Conservation (phyloP, 2,329 filamentous ascomycete genomes). For the Nemania abortiva region DNA sequence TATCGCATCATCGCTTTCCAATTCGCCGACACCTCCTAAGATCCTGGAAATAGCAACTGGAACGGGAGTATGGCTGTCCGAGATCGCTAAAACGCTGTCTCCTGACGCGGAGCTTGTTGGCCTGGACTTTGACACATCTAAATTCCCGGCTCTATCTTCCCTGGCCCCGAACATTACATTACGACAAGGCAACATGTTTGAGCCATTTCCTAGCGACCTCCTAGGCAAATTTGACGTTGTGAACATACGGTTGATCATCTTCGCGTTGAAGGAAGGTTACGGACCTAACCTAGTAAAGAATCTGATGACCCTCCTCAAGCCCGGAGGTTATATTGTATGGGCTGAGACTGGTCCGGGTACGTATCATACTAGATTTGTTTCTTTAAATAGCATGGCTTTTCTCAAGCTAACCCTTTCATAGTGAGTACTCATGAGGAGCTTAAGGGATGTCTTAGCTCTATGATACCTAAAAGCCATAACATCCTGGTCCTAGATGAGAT, state of each 20-base stretch:
- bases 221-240: constrained; percentile 40
- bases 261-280: constrained; percentile 31
- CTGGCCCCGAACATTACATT: constrained; percentile 30
- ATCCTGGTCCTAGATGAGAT: background rate
- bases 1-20: constrained; percentile 21
- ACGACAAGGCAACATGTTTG: constrained; percentile 33
- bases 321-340: constrained; percentile 35
- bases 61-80: constrained; percentile 29
- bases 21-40: constrained; percentile 24
- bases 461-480: background rate
- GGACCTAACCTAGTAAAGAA: constrained; percentile 29
- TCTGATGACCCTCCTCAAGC: constrained; percentile 38
- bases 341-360: constrained; percentile 35
- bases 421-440: constrained; percentile 3
- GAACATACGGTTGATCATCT: constrained; percentile 36
- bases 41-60: constrained; percentile 36
- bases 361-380: background rate
- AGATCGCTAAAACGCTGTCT: constrained; percentile 29
- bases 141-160: constrained; percentile 26
- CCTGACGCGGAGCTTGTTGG: constrained; percentile 35
- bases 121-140: constrained; percentile 35
- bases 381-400: too few relatives aligned
- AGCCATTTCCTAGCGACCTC: constrained; percentile 35
- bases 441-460: background rate
- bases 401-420: constrained; percentile 1